Evolutionary conservation across 1,284 basidiomycete genomes (phyloP).

Genomic region (Coniophora puteana): DNA sequence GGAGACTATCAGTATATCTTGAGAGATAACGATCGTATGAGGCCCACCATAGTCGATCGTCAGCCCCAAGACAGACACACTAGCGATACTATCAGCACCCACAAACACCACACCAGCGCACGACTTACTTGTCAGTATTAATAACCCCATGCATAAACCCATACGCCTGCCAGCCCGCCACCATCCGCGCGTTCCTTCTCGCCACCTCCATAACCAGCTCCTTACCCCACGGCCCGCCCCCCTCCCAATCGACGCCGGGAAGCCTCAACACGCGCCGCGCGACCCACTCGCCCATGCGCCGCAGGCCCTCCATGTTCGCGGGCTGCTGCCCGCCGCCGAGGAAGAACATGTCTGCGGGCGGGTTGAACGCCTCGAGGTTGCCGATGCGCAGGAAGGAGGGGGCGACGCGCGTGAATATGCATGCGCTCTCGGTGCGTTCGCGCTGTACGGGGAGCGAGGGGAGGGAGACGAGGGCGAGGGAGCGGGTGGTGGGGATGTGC

Average conservation of each 20-base stretch:
- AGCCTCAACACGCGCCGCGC: conserved; percentile 54
- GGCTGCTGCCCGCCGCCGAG: conserved; percentile 73
- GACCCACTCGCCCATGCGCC: conserved; percentile 75
- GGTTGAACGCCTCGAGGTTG: conserved; percentile 84
- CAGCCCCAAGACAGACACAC: conserved; percentile 81
- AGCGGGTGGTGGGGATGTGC: conserved; percentile 84
- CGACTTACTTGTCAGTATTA: conserved; percentile 87
- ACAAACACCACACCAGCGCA: neutral
- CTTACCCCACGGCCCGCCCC: conserved; percentile 62
- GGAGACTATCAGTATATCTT: neutral
- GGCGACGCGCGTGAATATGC: conserved; percentile 81
- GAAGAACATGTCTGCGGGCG: conserved; percentile 65
- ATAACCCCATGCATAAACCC: conserved; percentile 96
- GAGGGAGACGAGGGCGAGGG: conserved; percentile 78
- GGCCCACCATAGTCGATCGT: conserved; percentile 86
- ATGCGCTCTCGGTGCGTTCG: conserved; percentile 78
- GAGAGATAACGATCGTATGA: neutral
- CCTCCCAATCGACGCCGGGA: conserved; percentile 29
- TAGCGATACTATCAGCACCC: conserved; percentile 26
- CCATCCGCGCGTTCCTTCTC: conserved; percentile 83
- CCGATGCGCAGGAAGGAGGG: conserved; percentile 93
- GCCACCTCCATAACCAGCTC: conserved; percentile 76
- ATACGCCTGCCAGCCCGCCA: conserved; percentile 92
- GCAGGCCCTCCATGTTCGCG: conserved; percentile 71
- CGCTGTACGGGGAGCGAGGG: conserved; percentile 75